Percentiles rank a stretch among this genome's conserved stretches.
Evolutionary conservation across 768 basidiomycete species (phyloP).

Genomic region (Leccinum barrowsii): DNA sequence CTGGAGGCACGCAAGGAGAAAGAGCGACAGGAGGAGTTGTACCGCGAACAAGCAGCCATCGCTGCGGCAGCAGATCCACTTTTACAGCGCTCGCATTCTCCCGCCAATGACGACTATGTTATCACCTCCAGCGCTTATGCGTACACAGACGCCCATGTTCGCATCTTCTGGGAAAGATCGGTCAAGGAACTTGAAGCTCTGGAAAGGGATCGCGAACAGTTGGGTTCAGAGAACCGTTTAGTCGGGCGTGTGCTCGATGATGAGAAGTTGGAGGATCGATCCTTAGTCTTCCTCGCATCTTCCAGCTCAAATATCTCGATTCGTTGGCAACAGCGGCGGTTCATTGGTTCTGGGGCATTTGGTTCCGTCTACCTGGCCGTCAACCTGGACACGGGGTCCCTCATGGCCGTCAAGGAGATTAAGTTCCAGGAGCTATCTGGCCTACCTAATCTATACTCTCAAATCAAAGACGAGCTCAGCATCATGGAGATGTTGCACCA

Average conservation of each 20-base stretch:
- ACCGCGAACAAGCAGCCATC: conserved; percentile 52
- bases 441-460: conserved; percentile 81
- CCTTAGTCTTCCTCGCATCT: conserved; percentile 90
- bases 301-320: conserved; percentile 95
- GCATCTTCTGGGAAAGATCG: conserved; percentile 73
- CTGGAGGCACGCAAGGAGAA: conserved; percentile 87
- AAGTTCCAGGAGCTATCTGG: conserved; percentile 93
- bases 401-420: conserved; percentile 99
- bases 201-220: conserved; percentile 58
- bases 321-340: conserved; percentile 96
- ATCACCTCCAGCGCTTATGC: conserved; percentile 32
- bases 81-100: conserved; percentile 38
- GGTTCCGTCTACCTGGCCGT: conserved; percentile 99
- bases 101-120: conserved; percentile 36
- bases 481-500: conserved; percentile 99
- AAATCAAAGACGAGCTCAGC: conserved; percentile 92
- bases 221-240: conserved; percentile 67
- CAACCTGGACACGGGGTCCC: conserved; percentile 90
- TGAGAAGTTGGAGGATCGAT: conserved; percentile 90
- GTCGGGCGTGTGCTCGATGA: conserved; percentile 92
- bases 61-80: conserved; percentile 46
- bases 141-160: conserved; percentile 61
- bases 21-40: conserved; percentile 69
- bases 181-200: conserved; percentile 56
- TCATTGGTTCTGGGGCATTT: conserved; percentile 98